phyloP scores from a whole-genome alignment of 2,329 filamentous ascomycete species.

The Onygenales sp. region DNA sequence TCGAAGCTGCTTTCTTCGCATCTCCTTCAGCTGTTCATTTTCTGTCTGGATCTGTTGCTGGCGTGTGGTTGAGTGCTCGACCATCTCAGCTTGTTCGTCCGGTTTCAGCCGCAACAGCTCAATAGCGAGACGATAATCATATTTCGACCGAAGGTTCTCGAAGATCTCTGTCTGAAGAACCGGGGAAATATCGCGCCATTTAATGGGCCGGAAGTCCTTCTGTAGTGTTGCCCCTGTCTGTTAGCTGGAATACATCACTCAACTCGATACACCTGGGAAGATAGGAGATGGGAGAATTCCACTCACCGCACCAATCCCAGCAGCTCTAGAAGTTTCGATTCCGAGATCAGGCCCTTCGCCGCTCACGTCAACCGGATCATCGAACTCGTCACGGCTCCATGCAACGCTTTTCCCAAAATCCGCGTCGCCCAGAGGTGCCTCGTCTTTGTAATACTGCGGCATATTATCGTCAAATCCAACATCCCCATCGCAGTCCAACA shows the following conservation, averaged over 20 bases:
- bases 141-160: constrained; percentile 19
- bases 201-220: constrained; percentile 8
- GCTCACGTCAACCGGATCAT: not conserved
- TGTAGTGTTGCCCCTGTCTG: not conserved
- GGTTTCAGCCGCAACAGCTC: constrained; percentile 18
- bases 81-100: constrained; percentile 15
- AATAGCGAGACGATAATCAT: constrained; percentile 15
- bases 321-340: not conserved
- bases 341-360: not conserved
- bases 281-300: not conserved
- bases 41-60: constrained; percentile 21
- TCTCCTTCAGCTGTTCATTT: constrained; percentile 19
- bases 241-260: not conserved
- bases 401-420: not conserved
- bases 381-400: not conserved
- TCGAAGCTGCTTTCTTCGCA: constrained; percentile 25
- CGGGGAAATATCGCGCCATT: constrained; percentile 25
- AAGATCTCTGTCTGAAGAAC: constrained; percentile 27
- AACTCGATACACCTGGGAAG: not conserved
- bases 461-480: too few species aligned
- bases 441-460: too few species aligned
- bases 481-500: too few species aligned
- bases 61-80: constrained; percentile 11
- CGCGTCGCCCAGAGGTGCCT: too few species aligned
- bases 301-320: not conserved